These are phyloP conservation scores for Umbilicus rupestris DNA, from an alignment of 164 flowering plant genomes.

Conservation along the genomic window DNA sequence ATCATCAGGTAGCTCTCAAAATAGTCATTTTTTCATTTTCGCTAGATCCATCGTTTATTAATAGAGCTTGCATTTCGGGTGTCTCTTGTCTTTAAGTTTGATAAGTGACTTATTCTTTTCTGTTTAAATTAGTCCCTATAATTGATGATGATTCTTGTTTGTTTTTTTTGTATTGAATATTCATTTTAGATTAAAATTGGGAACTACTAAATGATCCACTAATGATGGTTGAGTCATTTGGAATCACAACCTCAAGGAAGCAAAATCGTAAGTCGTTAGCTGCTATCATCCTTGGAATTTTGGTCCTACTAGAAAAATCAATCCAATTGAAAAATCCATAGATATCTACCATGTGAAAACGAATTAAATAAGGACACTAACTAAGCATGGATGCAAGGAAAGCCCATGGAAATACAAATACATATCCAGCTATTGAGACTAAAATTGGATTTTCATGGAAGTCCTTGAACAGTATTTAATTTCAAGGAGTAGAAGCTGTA, in stretches of 20 bases:
- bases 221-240: background rate
- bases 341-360: too few species aligned
- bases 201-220: too few species aligned
- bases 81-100: background rate
- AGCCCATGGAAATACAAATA: background rate
- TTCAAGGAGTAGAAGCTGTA: background rate
- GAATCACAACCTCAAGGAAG: background rate
- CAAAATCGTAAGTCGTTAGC: background rate
- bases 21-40: background rate
- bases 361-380: background rate
- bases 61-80: background rate
- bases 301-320: background rate
- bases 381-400: background rate
- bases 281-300: background rate
- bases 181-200: background rate
- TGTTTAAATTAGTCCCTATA: background rate
- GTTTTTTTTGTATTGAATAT: background rate
- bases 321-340: background rate
- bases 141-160: background rate
- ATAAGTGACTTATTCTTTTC: background rate
- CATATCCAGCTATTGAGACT: background rate
- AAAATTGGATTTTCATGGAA: background rate
- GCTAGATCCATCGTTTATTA: background rate
- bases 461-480: background rate
- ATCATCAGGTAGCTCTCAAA: conserved; percentile 62